phyloP scores from a whole-genome alignment of 352 stramenopile species.

The Phytopythium ostracodes region DNA sequence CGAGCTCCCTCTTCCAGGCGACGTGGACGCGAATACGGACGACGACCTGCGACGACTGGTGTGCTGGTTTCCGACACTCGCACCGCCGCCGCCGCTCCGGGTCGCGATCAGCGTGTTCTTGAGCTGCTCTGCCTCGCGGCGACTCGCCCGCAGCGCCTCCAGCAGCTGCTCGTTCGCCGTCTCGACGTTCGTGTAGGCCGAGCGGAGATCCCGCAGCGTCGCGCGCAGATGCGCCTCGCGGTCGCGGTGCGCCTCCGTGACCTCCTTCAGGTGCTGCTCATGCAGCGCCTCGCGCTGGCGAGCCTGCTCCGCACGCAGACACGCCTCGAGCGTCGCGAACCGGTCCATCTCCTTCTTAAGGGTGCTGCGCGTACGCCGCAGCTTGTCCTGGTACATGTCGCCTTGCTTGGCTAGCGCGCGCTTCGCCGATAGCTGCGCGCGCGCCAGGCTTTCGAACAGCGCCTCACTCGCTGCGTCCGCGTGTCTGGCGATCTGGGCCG shows the following conservation, averaged over 20 bases:
- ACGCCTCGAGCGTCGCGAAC: slow-evolving; percentile 55
- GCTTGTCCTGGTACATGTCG: slow-evolving; percentile 45
- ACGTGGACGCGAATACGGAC: neutral
- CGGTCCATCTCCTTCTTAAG: slow-evolving; percentile 64
- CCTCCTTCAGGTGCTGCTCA: slow-evolving; percentile 35
- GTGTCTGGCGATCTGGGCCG: slow-evolving; percentile 22
- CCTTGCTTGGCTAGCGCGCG: slow-evolving; percentile 34
- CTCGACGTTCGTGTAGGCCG: slow-evolving; percentile 45
- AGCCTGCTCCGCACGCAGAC: slow-evolving; percentile 53
- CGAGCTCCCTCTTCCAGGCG: neutral
- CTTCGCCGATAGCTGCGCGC: slow-evolving; percentile 26
- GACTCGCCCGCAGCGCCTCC: slow-evolving; percentile 34
- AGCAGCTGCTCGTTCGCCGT: slow-evolving; percentile 49
- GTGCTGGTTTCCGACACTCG: neutral
- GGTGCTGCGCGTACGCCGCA: slow-evolving; percentile 41
- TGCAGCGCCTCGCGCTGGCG: slow-evolving; percentile 46
- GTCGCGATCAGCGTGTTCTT: slow-evolving; percentile 38
- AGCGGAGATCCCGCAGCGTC: slow-evolving; percentile 41
- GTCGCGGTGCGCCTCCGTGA: slow-evolving; percentile 32
- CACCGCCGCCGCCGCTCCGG: neutral
- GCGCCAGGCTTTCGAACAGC: slow-evolving; percentile 35
- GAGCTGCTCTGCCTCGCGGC: slow-evolving; percentile 40
- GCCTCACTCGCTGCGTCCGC: slow-evolving; percentile 26
- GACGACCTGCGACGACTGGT: slow-evolving; percentile 10
- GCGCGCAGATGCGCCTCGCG: slow-evolving; percentile 45